These are phyloP conservation scores for Geoglossum cookeanum DNA, from an alignment of 2,329 filamentous ascomycete species.

Conservation along the genomic window DNA sequence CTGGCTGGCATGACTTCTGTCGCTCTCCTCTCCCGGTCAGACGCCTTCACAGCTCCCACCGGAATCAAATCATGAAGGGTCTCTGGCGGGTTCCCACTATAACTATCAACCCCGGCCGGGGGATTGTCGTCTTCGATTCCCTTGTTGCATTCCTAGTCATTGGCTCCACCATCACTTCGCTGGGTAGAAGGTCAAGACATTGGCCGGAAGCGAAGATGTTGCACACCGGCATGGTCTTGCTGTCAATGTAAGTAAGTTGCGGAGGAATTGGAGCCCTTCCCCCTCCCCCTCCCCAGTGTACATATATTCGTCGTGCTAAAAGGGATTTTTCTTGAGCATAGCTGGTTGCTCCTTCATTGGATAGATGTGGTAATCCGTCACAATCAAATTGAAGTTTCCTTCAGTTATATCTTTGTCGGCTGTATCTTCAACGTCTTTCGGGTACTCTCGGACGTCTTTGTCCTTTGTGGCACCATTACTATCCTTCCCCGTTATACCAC, in stretches of 20 bases:
- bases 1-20: not conserved
- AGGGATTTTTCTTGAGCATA: not conserved
- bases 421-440: not conserved
- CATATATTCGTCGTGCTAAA: not conserved
- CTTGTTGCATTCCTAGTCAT: not conserved
- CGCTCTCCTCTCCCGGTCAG: not conserved
- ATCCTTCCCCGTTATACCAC: not conserved
- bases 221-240: not conserved
- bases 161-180: not conserved
- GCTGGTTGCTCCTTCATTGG: not conserved
- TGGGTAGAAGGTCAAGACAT: not conserved
- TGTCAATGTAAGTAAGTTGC: not conserved
- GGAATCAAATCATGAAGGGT: not conserved
- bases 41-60: not conserved
- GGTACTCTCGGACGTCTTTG: not conserved
- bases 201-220: not conserved
- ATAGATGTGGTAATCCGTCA: not conserved
- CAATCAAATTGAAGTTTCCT: not conserved
- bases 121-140: not conserved
- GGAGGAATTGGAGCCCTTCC: not conserved
- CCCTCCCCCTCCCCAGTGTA: not conserved
- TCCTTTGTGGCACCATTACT: not conserved
- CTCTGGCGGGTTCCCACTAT: not conserved
- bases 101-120: not conserved
- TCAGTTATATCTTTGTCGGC: not conserved